These are phyloP conservation scores for Tympanopsis confertula DNA, from an alignment of 2,329 filamentous ascomycete species.

Conservation along the genomic window DNA sequence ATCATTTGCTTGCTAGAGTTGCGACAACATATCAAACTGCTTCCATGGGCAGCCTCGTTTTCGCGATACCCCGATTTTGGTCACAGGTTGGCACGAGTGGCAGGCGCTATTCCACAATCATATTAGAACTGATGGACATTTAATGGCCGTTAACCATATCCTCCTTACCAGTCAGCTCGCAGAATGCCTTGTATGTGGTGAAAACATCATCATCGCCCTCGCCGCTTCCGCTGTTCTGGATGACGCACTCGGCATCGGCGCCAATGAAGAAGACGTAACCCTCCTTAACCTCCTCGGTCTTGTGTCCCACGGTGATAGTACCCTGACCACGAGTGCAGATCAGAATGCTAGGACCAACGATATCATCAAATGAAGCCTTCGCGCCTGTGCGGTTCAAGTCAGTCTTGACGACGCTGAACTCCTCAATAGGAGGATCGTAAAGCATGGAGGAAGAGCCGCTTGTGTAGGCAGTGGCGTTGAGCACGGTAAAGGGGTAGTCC, in stretches of 20 bases:
- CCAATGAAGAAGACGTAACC: conserved; percentile 78
- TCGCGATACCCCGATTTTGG: too few relatives aligned
- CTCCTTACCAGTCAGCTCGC: conserved; percentile 34
- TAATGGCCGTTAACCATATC: not conserved
- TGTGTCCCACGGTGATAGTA: conserved; percentile 74
- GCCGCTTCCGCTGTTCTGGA: conserved; percentile 50
- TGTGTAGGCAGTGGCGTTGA: conserved; percentile 74
- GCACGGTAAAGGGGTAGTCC: conserved; percentile 74
- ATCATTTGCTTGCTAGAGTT: too few relatives aligned
- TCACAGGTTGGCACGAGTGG: too few relatives aligned
- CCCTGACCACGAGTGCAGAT: conserved; percentile 81
- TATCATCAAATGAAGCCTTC: conserved; percentile 77
- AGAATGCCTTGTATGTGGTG: conserved; percentile 87
- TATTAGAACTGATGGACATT: too few relatives aligned
- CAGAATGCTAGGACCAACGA: conserved; percentile 81
- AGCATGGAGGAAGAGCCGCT: conserved; percentile 61
- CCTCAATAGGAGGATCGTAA: conserved; percentile 93
- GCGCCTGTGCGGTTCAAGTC: conserved; percentile 59
- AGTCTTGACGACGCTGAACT: conserved; percentile 82
- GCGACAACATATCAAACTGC: too few relatives aligned
- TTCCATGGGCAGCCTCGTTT: too few relatives aligned
- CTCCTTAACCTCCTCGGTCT: conserved; percentile 60
- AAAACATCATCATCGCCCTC: conserved; percentile 51
- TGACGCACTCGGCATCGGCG: conserved; percentile 69
- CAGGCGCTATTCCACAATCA: too few relatives aligned